Evolutionary conservation across 257 asterid genomes (phyloP).

Genomic region (Solanum ahanhuiri): DNA sequence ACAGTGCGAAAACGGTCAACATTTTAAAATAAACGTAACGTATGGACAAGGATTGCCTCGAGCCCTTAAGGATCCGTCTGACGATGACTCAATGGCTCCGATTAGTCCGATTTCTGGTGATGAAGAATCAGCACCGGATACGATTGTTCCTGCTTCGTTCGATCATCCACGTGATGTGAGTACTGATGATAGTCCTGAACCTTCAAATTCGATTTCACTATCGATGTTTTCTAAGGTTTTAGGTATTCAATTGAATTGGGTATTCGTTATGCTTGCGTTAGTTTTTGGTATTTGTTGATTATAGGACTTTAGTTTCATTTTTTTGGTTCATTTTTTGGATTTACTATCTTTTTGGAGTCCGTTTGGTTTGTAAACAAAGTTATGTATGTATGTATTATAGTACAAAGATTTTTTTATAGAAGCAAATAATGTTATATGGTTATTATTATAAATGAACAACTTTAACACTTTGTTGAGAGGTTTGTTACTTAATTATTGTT

Average conservation of each 20-base stretch:
- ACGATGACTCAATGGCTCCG: slow-evolving; percentile 35
- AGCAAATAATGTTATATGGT: background rate
- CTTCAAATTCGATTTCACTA: slow-evolving; percentile 36
- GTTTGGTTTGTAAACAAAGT: background rate
- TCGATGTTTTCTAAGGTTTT: slow-evolving; percentile 1
- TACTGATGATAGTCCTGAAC: slow-evolving; percentile 26
- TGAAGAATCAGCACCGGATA: slow-evolving; percentile 61
- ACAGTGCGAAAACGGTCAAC: slow-evolving; percentile 66
- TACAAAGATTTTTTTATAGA: background rate
- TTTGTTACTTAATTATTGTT: too few relatives aligned
- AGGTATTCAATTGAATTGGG: slow-evolving; percentile 18
- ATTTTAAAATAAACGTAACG: slow-evolving; percentile 42
- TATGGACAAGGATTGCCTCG: slow-evolving; percentile 67
- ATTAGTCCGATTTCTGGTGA: slow-evolving; percentile 36
- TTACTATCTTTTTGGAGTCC: background rate
- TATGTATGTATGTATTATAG: background rate
- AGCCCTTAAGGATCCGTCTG: slow-evolving; percentile 23
- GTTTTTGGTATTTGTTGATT: slow-evolving; percentile 7
- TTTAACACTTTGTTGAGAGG: background rate
- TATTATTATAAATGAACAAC: background rate
- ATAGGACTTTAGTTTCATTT: background rate
- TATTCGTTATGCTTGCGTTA: slow-evolving; percentile 18
- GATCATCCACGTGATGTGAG: slow-evolving; percentile 44
- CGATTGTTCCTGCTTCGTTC: slow-evolving; percentile 63
- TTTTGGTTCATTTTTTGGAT: background rate